Evolutionary conservation across 2,329 filamentous ascomycete species (phyloP), one percentile per base, ranked within the genome.

Genomic region (Colletotrichum sp.): DNA sequence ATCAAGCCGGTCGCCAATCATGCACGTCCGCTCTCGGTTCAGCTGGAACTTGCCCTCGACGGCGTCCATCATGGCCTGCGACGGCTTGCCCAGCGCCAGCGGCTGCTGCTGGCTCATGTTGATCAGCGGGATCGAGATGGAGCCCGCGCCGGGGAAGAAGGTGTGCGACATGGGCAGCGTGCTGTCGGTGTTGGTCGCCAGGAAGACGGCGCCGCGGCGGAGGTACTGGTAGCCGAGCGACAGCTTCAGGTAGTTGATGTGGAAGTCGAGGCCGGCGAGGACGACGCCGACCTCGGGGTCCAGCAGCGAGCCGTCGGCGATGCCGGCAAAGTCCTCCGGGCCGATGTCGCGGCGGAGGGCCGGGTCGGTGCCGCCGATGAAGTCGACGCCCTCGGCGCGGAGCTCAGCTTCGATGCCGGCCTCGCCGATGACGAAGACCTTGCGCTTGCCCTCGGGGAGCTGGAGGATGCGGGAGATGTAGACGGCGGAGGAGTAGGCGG

Each of bases 51-150:
- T 98, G 74, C 96, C 96, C 88, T 98, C 96, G 73, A 99, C 94
- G 5, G 97, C 96, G 84, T 98, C 96, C 96, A 99, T 98, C 97
- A 99, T 99, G 6, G 96, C 96, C 87, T 98, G 96, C 83, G 95
- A 98, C 5, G 97, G 97, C 87, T 99, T 99, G 1, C 97, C 97
- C 55, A 98, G 87, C 5, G 95, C 93, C 36, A 95, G 85, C 1
- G 97, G 96, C 80, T 94, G 89, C 82, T 91, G 86, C 21, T 88
- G 89, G 6, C 91, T 88, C 88, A 95, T 95, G 83, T 94, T 94
- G 70, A 93, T 89, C 75, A 99, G 86, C 3, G 96, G 95, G 30
- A 95, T 92, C 66, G 93, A 93, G 78, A 95, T 93, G 3, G 95
- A 94, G 1, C 97, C 97, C 1, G 97, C 97, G 8, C 97, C 97